Conservation (phyloP, 768 basidiomycete genomes). For the Russula dissimulans region DNA sequence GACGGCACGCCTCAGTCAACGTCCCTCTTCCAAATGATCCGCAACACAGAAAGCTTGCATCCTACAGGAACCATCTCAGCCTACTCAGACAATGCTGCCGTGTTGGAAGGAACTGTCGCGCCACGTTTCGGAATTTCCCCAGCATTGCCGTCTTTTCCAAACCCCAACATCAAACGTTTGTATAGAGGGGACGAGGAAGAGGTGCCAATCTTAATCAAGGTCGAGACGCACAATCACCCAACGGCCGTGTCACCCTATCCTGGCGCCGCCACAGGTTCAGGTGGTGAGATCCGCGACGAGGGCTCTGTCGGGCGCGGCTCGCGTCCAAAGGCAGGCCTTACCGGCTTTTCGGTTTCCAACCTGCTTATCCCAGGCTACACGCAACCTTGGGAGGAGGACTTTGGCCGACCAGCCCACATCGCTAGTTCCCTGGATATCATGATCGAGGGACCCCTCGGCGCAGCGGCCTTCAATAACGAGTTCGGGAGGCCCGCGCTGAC, state of each 20-base stretch:
- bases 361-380: conserved; percentile 83
- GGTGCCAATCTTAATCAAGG: conserved; percentile 90
- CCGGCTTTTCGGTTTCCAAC: conserved; percentile 91
- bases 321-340: conserved; percentile 89
- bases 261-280: conserved; percentile 97
- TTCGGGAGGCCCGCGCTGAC: conserved; percentile 89
- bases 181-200: conserved; percentile 57
- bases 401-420: conserved; percentile 84
- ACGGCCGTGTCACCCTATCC: conserved; percentile 98
- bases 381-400: conserved; percentile 95
- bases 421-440: conserved; percentile 94
- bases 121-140: conserved; percentile 61
- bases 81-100: conserved; percentile 97
- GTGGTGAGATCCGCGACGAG: conserved; percentile 97
- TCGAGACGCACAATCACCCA: conserved; percentile 98
- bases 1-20: conserved; percentile 54
- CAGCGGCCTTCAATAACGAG: conserved; percentile 96
- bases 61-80: conserved; percentile 83
- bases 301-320: conserved; percentile 93
- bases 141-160: conserved; percentile 19
- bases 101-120: conserved; percentile 67
- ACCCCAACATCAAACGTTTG: conserved; percentile 22
- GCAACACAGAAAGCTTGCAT: conserved; percentile 81
- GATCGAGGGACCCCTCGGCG: conserved; percentile 91
- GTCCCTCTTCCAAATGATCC: conserved; percentile 94